A percentile compares a stretch with the other conserved stretches of the same genome.
phyloP scores from a whole-genome alignment of 352 stramenopile species.

The Globisporangium rhizosaccharum region DNA sequence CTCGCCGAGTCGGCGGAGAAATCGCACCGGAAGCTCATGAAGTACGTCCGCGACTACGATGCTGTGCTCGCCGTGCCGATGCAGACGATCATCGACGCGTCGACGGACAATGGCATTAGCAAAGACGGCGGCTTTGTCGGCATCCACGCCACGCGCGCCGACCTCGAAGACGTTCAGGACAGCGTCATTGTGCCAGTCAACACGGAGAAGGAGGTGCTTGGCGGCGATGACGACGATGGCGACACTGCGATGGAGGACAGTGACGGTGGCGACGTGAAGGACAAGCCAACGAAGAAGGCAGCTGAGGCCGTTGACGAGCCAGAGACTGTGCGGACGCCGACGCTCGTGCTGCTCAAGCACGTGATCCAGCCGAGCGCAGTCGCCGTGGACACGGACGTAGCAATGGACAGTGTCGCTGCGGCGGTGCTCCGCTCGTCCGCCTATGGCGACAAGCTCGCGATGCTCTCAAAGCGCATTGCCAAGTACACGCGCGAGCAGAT shows the following conservation, averaged over 20 bases:
- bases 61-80: conserved; percentile 74
- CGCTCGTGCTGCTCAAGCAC: conserved; percentile 11
- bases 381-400: background rate
- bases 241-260: conserved; percentile 4
- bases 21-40: conserved; percentile 98
- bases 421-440: conserved; percentile 14
- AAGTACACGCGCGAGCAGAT: conserved; percentile 77
- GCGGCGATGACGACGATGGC: conserved; percentile 16
- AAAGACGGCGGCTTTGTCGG: conserved; percentile 79
- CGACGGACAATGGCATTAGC: conserved; percentile 75
- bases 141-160: conserved; percentile 58
- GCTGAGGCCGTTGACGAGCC: background rate
- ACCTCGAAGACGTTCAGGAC: conserved; percentile 52
- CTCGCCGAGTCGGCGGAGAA: conserved; percentile 96
- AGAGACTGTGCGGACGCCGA: conserved; percentile 5
- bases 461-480: conserved; percentile 59
- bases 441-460: conserved; percentile 50
- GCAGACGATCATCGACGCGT: conserved; percentile 86
- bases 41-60: conserved; percentile 93
- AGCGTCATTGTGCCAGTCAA: conserved; percentile 35
- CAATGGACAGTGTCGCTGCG: background rate
- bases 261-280: conserved; percentile 8
- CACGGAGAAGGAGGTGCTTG: conserved; percentile 8
- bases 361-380: conserved; percentile 4
- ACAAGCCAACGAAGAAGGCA: conserved; percentile 1